Evolutionary conservation across 2,329 filamentous ascomycete species (phyloP).

Genomic region (Scedosporium apiospermum): DNA sequence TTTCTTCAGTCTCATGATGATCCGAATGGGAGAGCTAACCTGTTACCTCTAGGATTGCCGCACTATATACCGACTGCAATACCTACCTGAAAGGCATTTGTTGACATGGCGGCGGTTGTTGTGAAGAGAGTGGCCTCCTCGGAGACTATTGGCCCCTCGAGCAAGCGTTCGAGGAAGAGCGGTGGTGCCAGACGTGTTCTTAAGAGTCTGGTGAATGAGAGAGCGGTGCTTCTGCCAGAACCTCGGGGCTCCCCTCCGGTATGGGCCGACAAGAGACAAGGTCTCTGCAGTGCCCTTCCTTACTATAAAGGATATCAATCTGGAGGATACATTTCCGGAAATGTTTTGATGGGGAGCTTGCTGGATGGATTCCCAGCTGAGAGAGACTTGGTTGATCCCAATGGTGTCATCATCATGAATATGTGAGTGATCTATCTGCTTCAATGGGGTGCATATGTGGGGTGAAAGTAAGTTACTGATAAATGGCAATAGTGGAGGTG

Average conservation of each 20-base stretch:
- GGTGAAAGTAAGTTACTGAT: background rate
- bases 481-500: constrained; percentile 12
- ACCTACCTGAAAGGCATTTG: too few species aligned
- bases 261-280: constrained; percentile 48
- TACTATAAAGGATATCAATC: constrained; percentile 55
- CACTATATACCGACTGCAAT: too few species aligned
- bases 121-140: too few species aligned
- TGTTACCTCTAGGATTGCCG: too few species aligned
- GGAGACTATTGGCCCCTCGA: background rate
- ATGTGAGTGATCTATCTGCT: constrained; percentile 32
- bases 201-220: too few species aligned
- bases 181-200: too few species aligned
- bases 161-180: too few species aligned
- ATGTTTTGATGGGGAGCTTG: constrained; percentile 46
- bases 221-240: background rate
- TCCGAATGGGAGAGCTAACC: too few species aligned
- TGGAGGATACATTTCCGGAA: constrained; percentile 41
- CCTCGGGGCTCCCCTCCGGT: constrained; percentile 21
- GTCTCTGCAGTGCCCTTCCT: constrained; percentile 52
- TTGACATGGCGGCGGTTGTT: too few species aligned
- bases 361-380: constrained; percentile 43
- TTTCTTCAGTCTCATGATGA: too few species aligned
- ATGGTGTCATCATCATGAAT: constrained; percentile 44
- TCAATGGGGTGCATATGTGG: background rate
- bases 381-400: constrained; percentile 34